Evolutionary conservation across 2,329 filamentous ascomycete species (phyloP).

Genomic region (Helotiales sp.): DNA sequence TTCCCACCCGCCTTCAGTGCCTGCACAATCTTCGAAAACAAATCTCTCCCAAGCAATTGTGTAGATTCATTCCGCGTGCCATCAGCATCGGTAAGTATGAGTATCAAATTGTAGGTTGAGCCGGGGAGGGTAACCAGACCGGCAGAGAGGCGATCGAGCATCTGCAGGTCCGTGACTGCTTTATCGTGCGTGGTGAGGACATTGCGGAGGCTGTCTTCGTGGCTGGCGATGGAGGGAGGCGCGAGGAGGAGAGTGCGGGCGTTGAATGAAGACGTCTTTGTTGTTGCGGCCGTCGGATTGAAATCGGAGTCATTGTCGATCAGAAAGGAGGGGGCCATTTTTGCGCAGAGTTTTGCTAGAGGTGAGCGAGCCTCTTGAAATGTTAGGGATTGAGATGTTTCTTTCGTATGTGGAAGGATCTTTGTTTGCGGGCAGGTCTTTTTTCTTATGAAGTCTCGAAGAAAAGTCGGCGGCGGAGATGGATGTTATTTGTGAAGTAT

Average conservation of each 20-base stretch:
- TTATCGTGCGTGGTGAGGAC: slow-evolving; percentile 77
- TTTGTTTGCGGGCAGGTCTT: neutral
- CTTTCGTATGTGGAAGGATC: neutral
- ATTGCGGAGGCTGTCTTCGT: slow-evolving; percentile 76
- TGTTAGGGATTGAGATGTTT: neutral
- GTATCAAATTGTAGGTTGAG: slow-evolving; percentile 80
- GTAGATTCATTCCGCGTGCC: slow-evolving; percentile 66
- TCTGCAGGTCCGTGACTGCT: slow-evolving; percentile 84
- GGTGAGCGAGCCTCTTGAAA: neutral
- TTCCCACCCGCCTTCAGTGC: slow-evolving; percentile 72
- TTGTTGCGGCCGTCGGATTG: slow-evolving; percentile 29
- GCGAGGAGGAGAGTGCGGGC: slow-evolving; percentile 82
- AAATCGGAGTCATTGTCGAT: slow-evolving; percentile 43
- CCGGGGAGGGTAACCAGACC: slow-evolving; percentile 79
- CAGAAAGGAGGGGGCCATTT: slow-evolving; percentile 41
- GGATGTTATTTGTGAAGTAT: neutral
- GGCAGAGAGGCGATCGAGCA: slow-evolving; percentile 90
- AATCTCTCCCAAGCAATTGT: slow-evolving; percentile 66
- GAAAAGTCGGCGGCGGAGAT: neutral
- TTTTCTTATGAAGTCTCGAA: neutral
- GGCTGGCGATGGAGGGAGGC: slow-evolving; percentile 85
- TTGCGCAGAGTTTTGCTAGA: slow-evolving; percentile 15
- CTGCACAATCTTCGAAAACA: slow-evolving; percentile 71
- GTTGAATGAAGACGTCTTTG: slow-evolving; percentile 31
- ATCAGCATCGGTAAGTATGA: slow-evolving; percentile 81